phyloP scores from a whole-genome alignment of 2,329 filamentous ascomycete species.

The Aurifilum marmelostoma region DNA sequence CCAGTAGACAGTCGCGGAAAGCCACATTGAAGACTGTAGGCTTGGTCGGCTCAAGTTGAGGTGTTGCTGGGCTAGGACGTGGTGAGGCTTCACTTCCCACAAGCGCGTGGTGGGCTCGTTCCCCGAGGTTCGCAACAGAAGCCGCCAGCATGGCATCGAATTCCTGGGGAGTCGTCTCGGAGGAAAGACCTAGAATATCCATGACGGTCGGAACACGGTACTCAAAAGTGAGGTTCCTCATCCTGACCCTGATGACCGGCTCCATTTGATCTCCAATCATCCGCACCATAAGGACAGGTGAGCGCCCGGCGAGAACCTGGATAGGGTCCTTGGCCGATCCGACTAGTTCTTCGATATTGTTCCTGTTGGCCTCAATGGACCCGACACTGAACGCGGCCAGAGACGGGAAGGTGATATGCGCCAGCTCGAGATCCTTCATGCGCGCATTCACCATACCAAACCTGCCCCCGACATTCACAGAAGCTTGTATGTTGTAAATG shows the following conservation, averaged over 20 bases:
- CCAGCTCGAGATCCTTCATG: constrained; percentile 68
- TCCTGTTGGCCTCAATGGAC: constrained; percentile 63
- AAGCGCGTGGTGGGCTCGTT: constrained; percentile 59
- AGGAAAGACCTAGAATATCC: constrained; percentile 72
- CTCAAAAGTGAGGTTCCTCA: constrained; percentile 83
- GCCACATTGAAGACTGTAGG: constrained; percentile 73
- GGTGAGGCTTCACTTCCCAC: constrained; percentile 35
- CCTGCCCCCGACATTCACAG: constrained; percentile 66
- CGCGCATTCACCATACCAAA: constrained; percentile 67
- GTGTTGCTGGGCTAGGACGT: constrained; percentile 29
- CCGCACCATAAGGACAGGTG: constrained; percentile 76
- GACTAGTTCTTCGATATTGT: constrained; percentile 71
- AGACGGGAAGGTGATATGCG: constrained; percentile 83
- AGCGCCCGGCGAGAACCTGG: constrained; percentile 32
- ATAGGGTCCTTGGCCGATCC: constrained; percentile 49
- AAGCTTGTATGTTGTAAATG: constrained; percentile 65
- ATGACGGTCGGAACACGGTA: constrained; percentile 85
- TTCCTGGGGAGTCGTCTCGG: constrained; percentile 70
- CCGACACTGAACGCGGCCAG: constrained; percentile 78
- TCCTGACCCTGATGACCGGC: constrained; percentile 83
- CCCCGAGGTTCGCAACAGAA: constrained; percentile 77
- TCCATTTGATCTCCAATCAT: constrained; percentile 95
- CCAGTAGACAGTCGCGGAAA: constrained; percentile 79
- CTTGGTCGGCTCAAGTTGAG: constrained; percentile 46
- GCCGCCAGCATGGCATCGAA: constrained; percentile 75